Evolutionary conservation across 495 filamentous ascomycete species (phyloP).

Genomic region (Aspergillus sclerotiicarbonarius): DNA sequence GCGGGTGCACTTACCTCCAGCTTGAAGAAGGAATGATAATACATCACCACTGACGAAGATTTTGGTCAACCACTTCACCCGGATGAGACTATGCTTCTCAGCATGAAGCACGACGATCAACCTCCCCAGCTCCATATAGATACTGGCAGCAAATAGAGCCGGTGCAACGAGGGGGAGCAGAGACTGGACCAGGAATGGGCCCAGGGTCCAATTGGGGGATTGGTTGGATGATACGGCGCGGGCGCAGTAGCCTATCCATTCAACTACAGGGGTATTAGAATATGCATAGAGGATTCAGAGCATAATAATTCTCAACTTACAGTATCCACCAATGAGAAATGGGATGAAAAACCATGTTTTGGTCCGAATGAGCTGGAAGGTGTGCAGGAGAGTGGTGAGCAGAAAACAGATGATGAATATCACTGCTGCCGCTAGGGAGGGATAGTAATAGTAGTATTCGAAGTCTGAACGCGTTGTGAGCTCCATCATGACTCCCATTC

Average conservation of each 20-base stretch:
- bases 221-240: slow-evolving; percentile 33
- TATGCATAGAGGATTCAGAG: slow-evolving; percentile 20
- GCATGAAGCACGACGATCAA: slow-evolving; percentile 41
- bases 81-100: slow-evolving; percentile 24
- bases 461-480: background rate
- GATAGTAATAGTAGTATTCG: slow-evolving; percentile 21
- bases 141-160: slow-evolving; percentile 49
- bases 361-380: slow-evolving; percentile 42
- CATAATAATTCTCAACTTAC: slow-evolving; percentile 24
- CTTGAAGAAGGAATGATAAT: slow-evolving; percentile 26
- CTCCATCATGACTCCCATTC: background rate
- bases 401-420: slow-evolving; percentile 52
- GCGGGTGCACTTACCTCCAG: slow-evolving; percentile 16
- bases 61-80: slow-evolving; percentile 21
- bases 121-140: slow-evolving; percentile 55
- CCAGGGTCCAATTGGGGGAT: slow-evolving; percentile 25
- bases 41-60: slow-evolving; percentile 34
- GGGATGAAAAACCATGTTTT: slow-evolving; percentile 63
- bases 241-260: slow-evolving; percentile 53
- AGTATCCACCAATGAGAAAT: slow-evolving; percentile 54
- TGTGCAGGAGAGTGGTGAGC: slow-evolving; percentile 41
- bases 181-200: slow-evolving; percentile 25
- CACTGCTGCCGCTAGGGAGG: slow-evolving; percentile 45
- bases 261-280: slow-evolving; percentile 32
- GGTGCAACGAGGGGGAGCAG: slow-evolving; percentile 33